A percentile compares a stretch with the other conserved stretches of the same genome.
phyloP scores from a whole-genome alignment of 352 stramenopile genomes.

The Globisporangium paddicum region DNA sequence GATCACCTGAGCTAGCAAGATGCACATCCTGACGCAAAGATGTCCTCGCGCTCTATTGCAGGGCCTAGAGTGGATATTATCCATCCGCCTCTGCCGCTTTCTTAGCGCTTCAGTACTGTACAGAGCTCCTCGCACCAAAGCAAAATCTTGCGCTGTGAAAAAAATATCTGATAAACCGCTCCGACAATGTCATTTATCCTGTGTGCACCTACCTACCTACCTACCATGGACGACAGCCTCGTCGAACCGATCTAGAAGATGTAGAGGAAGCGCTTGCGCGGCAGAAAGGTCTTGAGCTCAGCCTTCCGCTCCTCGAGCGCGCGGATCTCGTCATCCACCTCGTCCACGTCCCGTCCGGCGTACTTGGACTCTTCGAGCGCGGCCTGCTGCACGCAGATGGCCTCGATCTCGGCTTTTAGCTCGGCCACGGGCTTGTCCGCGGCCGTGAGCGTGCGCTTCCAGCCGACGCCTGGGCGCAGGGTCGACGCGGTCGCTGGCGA shows the following conservation, averaged over 20 bases:
- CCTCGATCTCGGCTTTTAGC: conserved; percentile 46
- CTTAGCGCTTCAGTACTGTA: too few relatives aligned
- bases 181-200: too few relatives aligned
- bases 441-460: conserved; percentile 30
- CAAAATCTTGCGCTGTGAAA: too few relatives aligned
- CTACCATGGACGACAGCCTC: too few relatives aligned
- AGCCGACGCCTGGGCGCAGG: conserved; percentile 44
- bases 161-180: too few relatives aligned
- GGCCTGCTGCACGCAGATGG: conserved; percentile 54
- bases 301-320: conserved; percentile 60
- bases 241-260: conserved; percentile 59
- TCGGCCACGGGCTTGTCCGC: conserved; percentile 23
- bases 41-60: too few relatives aligned
- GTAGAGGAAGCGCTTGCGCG: conserved; percentile 72
- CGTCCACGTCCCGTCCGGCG: conserved; percentile 73
- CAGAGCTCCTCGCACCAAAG: too few relatives aligned
- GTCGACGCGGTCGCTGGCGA: conserved; percentile 21
- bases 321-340: conserved; percentile 69
- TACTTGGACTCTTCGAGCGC: conserved; percentile 69
- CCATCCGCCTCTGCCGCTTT: too few relatives aligned
- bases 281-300: conserved; percentile 62
- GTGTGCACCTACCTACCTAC: too few relatives aligned
- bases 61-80: too few relatives aligned
- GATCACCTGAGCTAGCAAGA: too few relatives aligned
- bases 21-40: too few relatives aligned